Percentiles rank a stretch among this genome's conserved stretches.
phyloP scores from a whole-genome alignment of 2,329 filamentous ascomycete species.

The Phaeosphaeria sp. region DNA sequence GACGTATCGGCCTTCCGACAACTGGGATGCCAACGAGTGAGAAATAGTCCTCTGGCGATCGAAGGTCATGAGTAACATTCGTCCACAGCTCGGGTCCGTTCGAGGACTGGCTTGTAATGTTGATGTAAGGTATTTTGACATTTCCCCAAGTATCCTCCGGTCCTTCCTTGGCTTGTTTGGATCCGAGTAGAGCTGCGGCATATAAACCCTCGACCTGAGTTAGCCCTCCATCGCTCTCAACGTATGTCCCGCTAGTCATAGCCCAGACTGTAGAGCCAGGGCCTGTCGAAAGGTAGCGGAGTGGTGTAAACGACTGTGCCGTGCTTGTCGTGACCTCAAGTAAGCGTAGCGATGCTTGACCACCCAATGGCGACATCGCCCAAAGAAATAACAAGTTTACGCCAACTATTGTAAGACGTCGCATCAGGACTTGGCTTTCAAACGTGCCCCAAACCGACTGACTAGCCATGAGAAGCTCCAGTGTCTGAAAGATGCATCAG shows the following conservation, averaged over 20 bases:
- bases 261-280: slow-evolving; percentile 24
- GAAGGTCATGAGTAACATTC: slow-evolving; percentile 11
- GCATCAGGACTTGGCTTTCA: slow-evolving; percentile 43
- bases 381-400: slow-evolving; percentile 42
- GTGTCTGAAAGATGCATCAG: slow-evolving; percentile 27
- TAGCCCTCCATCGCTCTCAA: slow-evolving; percentile 18
- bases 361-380: slow-evolving; percentile 46
- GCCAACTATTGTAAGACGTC: slow-evolving; percentile 38
- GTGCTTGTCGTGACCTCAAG: slow-evolving; percentile 1
- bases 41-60: slow-evolving; percentile 29
- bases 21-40: slow-evolving; percentile 21
- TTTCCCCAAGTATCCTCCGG: slow-evolving; percentile 43
- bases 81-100: slow-evolving; percentile 16
- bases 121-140: slow-evolving; percentile 40
- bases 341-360: slow-evolving; percentile 46
- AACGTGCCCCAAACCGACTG: slow-evolving; percentile 48
- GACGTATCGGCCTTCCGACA: slow-evolving; percentile 24
- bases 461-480: slow-evolving; percentile 46
- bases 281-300: slow-evolving; percentile 40
- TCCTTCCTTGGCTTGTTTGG: slow-evolving; percentile 27
- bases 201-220: slow-evolving; percentile 32
- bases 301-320: slow-evolving; percentile 3
- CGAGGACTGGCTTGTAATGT: slow-evolving; percentile 10
- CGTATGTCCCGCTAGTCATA: slow-evolving; percentile 13
- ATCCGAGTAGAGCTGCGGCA: slow-evolving; percentile 32